Evolutionary conservation across 1,284 basidiomycete species (phyloP).

Genomic region (Ustilago sp.): DNA sequence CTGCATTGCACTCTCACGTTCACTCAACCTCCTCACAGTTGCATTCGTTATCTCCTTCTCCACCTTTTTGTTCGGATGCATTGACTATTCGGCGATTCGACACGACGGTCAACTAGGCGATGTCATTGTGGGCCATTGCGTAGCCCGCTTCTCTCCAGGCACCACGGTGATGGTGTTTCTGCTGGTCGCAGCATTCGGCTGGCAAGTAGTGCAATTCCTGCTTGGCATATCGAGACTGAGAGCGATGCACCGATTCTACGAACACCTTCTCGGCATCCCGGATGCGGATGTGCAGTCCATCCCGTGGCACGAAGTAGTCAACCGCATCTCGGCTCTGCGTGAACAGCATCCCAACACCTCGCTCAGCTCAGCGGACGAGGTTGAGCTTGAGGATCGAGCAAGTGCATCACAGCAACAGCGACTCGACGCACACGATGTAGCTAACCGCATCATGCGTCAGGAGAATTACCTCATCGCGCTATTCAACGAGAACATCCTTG

Average conservation of each 20-base stretch:
- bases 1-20: constrained; percentile 87
- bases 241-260: constrained; percentile 90
- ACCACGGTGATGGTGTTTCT: constrained; percentile 74
- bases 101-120: constrained; percentile 63
- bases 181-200: constrained; percentile 81
- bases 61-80: constrained; percentile 91
- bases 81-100: constrained; percentile 83
- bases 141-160: constrained; percentile 83
- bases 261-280: constrained; percentile 74
- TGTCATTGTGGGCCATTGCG: constrained; percentile 68
- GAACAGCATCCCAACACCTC: constrained; percentile 58
- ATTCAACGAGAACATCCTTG: constrained; percentile 94
- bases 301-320: constrained; percentile 93
- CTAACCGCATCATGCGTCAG: constrained; percentile 94
- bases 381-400: constrained; percentile 53
- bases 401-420: constrained; percentile 40
- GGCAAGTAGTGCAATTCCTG: constrained; percentile 73
- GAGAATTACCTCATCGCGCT: constrained; percentile 98
- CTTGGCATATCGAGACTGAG: constrained; percentile 78
- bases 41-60: constrained; percentile 98
- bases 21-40: constrained; percentile 90
- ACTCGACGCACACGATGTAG: constrained; percentile 91
- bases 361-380: constrained; percentile 70
- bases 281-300: constrained; percentile 93
- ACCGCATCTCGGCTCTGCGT: constrained; percentile 75